phyloP scores from a whole-genome alignment of 345 rosid species.

The Iberis pinnata region DNA sequence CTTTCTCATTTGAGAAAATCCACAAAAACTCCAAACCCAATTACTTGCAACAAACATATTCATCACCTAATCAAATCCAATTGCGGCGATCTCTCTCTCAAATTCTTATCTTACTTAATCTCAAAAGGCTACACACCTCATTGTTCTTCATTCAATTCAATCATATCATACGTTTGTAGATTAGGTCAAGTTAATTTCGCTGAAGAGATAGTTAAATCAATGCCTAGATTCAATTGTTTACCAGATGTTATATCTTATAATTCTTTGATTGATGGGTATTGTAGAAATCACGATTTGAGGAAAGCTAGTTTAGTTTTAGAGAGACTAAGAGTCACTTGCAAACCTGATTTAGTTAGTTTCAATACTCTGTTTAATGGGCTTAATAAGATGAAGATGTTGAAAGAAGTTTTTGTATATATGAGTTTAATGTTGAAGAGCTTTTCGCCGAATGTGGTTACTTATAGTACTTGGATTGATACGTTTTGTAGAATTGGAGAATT shows the following conservation, averaged over 20 bases:
- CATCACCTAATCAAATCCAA: conserved; percentile 31
- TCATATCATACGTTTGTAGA: conserved; percentile 31
- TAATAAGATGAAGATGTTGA: conserved; percentile 32
- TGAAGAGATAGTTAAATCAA: conserved; percentile 26
- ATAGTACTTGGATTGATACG: conserved; percentile 36
- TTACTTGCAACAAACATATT: conserved; percentile 35
- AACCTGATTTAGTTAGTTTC: conserved; percentile 39
- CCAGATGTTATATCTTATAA: conserved; percentile 39
- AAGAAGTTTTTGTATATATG: conserved; percentile 35
- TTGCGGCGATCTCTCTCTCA: conserved; percentile 38
- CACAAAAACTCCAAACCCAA: conserved; percentile 20
- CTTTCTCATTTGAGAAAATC: conserved; percentile 28
- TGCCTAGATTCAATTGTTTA: conserved; percentile 31
- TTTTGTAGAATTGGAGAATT: conserved; percentile 36
- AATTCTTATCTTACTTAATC: conserved; percentile 34
- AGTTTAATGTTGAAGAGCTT: conserved; percentile 39
- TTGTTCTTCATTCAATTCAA: conserved; percentile 40
- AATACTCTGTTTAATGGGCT: conserved; percentile 43
- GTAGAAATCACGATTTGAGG: conserved; percentile 26
- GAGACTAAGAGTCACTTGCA: conserved; percentile 23
- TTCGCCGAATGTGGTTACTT: conserved; percentile 39
- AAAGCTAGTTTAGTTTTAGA: conserved; percentile 30
- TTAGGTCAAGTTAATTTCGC: conserved; percentile 31
- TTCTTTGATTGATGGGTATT: conserved; percentile 41
- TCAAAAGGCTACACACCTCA: conserved; percentile 38